phyloP scores from a whole-genome alignment of 805 yeast genomes.

The Nakazawaea holstii region DNA sequence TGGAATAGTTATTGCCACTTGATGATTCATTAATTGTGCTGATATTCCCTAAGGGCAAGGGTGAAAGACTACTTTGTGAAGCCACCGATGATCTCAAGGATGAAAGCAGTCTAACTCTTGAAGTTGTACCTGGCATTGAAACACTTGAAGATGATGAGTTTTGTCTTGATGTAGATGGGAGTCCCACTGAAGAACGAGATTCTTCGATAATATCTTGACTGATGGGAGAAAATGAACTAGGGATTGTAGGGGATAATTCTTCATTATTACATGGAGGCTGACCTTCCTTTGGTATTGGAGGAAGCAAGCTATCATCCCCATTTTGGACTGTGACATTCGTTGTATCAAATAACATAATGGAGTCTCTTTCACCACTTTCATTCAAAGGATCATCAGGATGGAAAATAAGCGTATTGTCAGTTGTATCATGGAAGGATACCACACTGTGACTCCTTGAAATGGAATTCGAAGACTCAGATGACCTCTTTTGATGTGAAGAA shows the following conservation, averaged over 20 bases:
- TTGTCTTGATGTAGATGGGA: background rate
- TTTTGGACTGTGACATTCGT: background rate
- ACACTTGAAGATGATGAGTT: constrained; percentile 1
- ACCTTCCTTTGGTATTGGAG: constrained; percentile 7
- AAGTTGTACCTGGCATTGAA: background rate
- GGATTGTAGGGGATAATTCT: constrained; percentile 7
- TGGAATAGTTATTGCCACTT: background rate
- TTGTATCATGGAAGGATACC: constrained; percentile 1
- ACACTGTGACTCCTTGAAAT: constrained; percentile 3
- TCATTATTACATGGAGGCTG: constrained; percentile 9
- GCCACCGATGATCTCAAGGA: constrained; percentile 1
- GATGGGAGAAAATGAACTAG: constrained; percentile 4
- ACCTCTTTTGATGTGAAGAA: background rate
- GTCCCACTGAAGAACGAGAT: background rate
- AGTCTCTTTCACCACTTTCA: background rate
- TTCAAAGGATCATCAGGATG: background rate
- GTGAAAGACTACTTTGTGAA: background rate
- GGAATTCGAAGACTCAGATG: background rate
- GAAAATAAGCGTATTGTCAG: constrained; percentile 1
- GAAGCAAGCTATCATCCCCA: constrained; percentile 1
- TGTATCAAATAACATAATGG: background rate
- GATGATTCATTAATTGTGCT: background rate
- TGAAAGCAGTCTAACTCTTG: background rate
- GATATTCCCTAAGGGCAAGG: background rate
- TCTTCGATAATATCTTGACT: background rate